Evolutionary conservation across 2,329 filamentous ascomycete species (phyloP), one percentile per base, ranked within the genome.

Genomic region (Pseudonectria buxi): DNA sequence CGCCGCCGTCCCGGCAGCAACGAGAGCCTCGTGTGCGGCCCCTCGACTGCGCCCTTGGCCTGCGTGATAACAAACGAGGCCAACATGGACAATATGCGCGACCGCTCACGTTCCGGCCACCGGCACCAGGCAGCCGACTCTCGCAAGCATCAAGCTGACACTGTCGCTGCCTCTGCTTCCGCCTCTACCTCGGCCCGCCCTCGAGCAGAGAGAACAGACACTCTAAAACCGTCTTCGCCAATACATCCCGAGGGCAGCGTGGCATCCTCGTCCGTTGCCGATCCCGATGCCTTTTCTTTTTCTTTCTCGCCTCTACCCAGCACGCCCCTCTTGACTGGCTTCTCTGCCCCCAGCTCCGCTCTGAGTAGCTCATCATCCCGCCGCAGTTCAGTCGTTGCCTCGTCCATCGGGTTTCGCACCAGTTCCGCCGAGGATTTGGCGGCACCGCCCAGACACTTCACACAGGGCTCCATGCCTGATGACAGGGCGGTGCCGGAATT

Each of bases 401-500:
- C 71, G 7, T 61, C 56, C 18, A 15, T 49, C n/a, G 55, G 57
- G 16, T 45, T 46, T 26, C 50, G 47, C 7, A 50, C 49, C 31
- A 52, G 57, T 43, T 46, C 47, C 30, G 41, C 46, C 18, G 36
- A 43, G 7, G 46, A 50, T 14, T 33, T 48, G 32, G 29, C 31
- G 14, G 35, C 40, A 16, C 28, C 46, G 9, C 40, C 42, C 29
- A 36, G 35, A 32, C 33, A 46, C 40, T 28, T 46, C 35, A 36
- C 43, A 38, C 32, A 32, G 24, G 36, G 47, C 30, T 39, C 36
- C 37, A 27, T 30, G 33, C 44, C 50, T 29, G 35, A 53, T 14
- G 38, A 50, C 32, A 29, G 41, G 30, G 32, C 50, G 42, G 71
- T 68, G 27, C 83, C 83, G 15, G 89, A 96, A 59, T 73, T 98